phyloP scores from a whole-genome alignment of 805 yeast species.

The Wickerhamomyces hampshirensis region DNA sequence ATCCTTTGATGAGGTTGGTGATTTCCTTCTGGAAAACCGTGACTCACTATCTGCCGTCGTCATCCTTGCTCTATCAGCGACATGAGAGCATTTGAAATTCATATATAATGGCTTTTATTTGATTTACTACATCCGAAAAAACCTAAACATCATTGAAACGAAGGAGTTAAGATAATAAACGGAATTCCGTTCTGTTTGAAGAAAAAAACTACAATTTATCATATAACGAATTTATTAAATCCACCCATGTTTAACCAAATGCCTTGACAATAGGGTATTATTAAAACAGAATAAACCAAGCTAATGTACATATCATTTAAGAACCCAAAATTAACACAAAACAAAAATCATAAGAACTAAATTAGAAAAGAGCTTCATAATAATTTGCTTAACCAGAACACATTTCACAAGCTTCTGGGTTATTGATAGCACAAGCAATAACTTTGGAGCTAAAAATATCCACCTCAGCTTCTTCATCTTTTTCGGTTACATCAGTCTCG shows the following conservation, averaged over 20 bases:
- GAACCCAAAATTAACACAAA: constrained; percentile 4
- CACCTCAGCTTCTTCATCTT: constrained; percentile 44
- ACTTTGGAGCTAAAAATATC: constrained; percentile 92
- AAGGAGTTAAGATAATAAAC: neutral
- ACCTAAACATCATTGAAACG: neutral
- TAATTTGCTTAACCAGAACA: constrained; percentile 74
- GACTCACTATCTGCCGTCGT: neutral
- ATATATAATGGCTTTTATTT: too few relatives aligned
- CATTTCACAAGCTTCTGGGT: constrained; percentile 98
- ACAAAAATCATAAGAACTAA: constrained; percentile 2
- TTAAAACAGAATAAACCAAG: neutral
- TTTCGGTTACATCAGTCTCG: constrained; percentile 27
- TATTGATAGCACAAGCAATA: constrained; percentile 93
- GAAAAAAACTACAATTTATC: neutral
- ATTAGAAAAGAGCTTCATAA: neutral
- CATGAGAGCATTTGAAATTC: too few relatives aligned
- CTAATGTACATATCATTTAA: neutral
- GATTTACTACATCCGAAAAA: neutral
- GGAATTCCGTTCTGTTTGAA: neutral
- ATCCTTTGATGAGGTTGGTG: neutral
- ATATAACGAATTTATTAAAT: neutral
- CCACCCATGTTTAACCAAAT: neutral
- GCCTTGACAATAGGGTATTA: neutral
- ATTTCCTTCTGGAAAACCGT: neutral
- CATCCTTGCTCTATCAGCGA: too few relatives aligned